Evolutionary conservation across 192 early-diverging fungal genomes (phyloP), one percentile per base, ranked within the genome.

Genomic region (Pilaira anomala): DNA sequence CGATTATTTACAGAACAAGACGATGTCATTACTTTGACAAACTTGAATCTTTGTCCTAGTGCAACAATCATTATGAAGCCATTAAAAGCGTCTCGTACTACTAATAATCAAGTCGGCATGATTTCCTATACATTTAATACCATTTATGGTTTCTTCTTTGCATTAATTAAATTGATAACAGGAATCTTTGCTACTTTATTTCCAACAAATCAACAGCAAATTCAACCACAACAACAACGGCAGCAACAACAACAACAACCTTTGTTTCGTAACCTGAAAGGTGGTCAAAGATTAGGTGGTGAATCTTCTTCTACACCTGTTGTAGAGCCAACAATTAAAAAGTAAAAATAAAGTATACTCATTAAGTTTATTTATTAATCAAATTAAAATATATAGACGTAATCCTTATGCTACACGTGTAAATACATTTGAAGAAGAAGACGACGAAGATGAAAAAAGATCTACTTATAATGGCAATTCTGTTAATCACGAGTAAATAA

Each of bases 11-110:
- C 59, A 24, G 45, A 63, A 18, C 44, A 41, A 6, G 74, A 76
- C n/a, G 69, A 76, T 13, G 16, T 21, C 8, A 22, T 29, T 12
- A 42, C 56, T 0, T 29, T 76, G 7, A 19, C 28, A 13, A 26
- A 62, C 13, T 54, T 76, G 16, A 62, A 60, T 3, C 45, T 74
- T 2, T 49, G 54, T 6, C 74, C 74, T 1, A 67, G 64, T 29
- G 58, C 54, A 19, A 71, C 74, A 12, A 36, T 76, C 16, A 71
- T 76, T 33, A 76, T 76, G 74, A 76, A 76, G 19, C 56, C 56
- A 3, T 33, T 36, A 9, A 36, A 36, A 36, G 11, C 6, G 33
- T 36, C 33, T 36, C 11, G 7, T 9, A 36, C 11, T 36, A 36
- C 7, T 36, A 36, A 4, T 36, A 36, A 36, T 36, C 33, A 36